Base-by-base conservation (phyloP, 208 protist genomes). In the Leishmania tropica region DNA sequence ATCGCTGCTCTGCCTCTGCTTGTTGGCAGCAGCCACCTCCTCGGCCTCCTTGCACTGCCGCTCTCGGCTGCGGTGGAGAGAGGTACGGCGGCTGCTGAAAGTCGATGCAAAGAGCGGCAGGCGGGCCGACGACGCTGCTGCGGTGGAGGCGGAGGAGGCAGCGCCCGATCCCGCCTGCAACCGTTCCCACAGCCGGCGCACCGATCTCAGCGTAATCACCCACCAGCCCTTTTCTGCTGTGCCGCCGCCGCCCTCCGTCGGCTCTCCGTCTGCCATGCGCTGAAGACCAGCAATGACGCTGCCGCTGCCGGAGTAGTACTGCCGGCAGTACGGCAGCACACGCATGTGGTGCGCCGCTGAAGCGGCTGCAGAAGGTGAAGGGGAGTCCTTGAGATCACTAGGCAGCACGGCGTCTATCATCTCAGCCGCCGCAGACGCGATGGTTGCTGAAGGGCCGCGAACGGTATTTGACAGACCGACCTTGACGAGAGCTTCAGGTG, bases 261-360 rank as follows among this genome's bases (percentile, higher is more conserved):
- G 35, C 5, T 48, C 24, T 64, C 48, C 54, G 47, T 48, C 68
- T 5, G 15, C 35, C 37, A 40, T 53, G 10, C 77, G 48, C 45
- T 73, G 71, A 35, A 64, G 7, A 21, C 28, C 68, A 68, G 83
- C 24, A 31, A 67, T 77, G 24, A 76, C 72, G 64, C 64, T 79
- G 83, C 75, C 83, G 48, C 82, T 81, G 17, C 60, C 73, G 15
- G 67, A 13, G 85, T 88, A 88, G 76, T 87, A 84, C 79, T 88
- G 83, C 24, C 84, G 83, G 53, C 84, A 89, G 79, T 85, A 86
- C 28, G 88, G 88, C 24, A 91, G 78, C 75, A 91, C 88, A 24
- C 88, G 88, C 80, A 85, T 67, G 35, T 64, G 62, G 2, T 53
- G 47, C 17, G 47, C 74, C 35, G 31, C 6, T 17, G 53, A 42